These are phyloP conservation scores for Chrysophaeum taylorii DNA, from an alignment of 352 stramenopile genomes.

Conservation along the genomic window DNA sequence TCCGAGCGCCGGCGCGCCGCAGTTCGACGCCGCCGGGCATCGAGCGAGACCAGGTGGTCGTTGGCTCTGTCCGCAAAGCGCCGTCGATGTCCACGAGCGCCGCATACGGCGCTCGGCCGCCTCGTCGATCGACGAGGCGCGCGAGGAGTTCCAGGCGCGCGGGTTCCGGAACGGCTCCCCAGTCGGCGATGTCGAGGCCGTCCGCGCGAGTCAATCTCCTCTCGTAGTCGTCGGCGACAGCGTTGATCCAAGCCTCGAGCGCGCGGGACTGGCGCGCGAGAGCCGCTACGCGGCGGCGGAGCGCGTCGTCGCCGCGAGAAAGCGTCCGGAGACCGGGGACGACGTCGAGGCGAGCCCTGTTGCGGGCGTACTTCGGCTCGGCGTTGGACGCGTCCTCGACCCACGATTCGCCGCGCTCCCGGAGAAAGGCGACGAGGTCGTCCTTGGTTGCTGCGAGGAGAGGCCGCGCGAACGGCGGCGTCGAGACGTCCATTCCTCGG, in stretches of 20 bases:
- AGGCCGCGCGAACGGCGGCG: constrained; percentile 19
- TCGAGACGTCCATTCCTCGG: background rate
- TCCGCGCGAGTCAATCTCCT: background rate
- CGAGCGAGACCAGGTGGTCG: too few relatives aligned
- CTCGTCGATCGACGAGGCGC: too few relatives aligned
- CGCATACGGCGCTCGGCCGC: too few relatives aligned
- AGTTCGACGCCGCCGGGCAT: too few relatives aligned
- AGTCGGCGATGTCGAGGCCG: background rate
- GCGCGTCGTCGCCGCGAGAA: background rate
- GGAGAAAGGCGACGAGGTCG: constrained; percentile 28
- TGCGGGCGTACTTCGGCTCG: constrained; percentile 13
- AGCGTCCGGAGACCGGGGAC: constrained; percentile 11
- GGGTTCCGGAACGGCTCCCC: background rate
- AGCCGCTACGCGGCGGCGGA: background rate
- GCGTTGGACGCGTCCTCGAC: constrained; percentile 35
- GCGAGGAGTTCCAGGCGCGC: background rate
- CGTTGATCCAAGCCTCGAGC: background rate
- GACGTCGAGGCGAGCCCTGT: constrained; percentile 19
- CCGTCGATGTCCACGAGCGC: too few relatives aligned
- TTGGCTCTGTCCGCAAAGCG: too few relatives aligned
- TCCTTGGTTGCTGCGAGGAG: constrained; percentile 30
- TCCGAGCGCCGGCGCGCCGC: too few relatives aligned
- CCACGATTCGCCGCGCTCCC: constrained; percentile 25
- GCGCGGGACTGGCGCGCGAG: background rate
- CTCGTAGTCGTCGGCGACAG: background rate